A percentile compares a stretch with the other conserved stretches of the same genome.
Conservation (phyloP, 106 monocot species). For the Acanthochlamys bracteata region DNA sequence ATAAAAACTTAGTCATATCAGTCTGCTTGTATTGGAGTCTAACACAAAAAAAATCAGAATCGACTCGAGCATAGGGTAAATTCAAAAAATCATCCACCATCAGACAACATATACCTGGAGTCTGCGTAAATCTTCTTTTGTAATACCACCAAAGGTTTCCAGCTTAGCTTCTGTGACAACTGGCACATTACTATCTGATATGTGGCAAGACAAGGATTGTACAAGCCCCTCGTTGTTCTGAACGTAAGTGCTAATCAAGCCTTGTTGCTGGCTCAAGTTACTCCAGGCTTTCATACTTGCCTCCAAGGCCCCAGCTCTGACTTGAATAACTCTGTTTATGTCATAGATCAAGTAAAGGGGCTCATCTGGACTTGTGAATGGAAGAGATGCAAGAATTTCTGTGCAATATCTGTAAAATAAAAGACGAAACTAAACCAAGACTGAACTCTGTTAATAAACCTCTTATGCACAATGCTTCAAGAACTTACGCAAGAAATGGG, state of each 20-base stretch:
- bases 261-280: conserved; percentile 39
- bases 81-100: conserved; percentile 3
- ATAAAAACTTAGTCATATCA: no score
- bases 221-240: conserved; percentile 10
- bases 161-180: neutral
- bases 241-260: conserved; percentile 9
- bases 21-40: no score
- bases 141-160: conserved; percentile 22
- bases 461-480: conserved; percentile 4
- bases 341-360: conserved; percentile 96
- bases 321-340: conserved; percentile 86
- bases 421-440: neutral
- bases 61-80: neutral
- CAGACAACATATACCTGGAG: conserved; percentile 48
- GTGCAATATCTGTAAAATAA: conserved; percentile 66
- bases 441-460: neutral
- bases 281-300: conserved; percentile 91
- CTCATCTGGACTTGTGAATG: conserved; percentile 80
- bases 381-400: conserved; percentile 88
- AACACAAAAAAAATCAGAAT: no score
- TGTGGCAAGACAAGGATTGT: conserved; percentile 7
- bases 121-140: conserved; percentile 40
- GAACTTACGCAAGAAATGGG: conserved; percentile 82
- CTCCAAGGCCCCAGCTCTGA: conserved; percentile 79
- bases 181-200: conserved; percentile 5